Base-by-base conservation (phyloP, 495 filamentous ascomycete genomes). In the Aspergillus bridgeri region DNA sequence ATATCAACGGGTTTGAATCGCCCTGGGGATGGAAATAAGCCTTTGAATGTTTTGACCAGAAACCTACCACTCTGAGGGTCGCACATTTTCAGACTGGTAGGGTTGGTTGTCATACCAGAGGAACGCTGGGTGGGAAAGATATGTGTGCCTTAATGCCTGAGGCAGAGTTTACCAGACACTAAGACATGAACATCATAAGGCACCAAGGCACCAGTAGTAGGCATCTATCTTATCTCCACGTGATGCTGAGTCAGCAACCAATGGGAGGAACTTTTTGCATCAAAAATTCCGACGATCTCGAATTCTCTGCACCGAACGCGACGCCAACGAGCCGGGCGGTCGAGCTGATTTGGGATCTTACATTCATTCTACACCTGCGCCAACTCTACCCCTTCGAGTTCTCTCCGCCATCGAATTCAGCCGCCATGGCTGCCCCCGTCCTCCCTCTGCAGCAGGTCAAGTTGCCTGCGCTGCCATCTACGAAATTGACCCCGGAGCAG, bases 391-490 rank as follows among this genome's bases (percentile, higher is more conserved):
- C n/a, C n/a, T n/a, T n/a, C n/a, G n/a, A 45, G 50, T 43, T 18
- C n/a, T 7, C 53, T 18, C 53, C n/a, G n/a, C n/a, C n/a, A n/a
- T n/a, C n/a, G n/a, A n/a, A n/a, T n/a, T n/a, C 49, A 51, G 60
- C 59, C 65, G 70, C 60, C 57, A 98, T 98, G 94, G 93, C 94
- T 60, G 89, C 91, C 58, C 86, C 90, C 71, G 88, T 97, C 60
- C 82, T 85, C 65, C 88, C 89, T 60, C 78, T 96, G 55, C 87
- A 87, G 69, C 88, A 86, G 66, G 74, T 96, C 70, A 94, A 92
- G 81, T 85, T 96, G 61, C 87, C 93, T 52, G 70, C 73, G 61
- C 65, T 78, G 62, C 76, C 76, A 24, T 77, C 76, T 54, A 76
- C 75, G 57, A 69, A 65, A 43, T 60, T 79, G 48, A 96, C 92